phyloP scores from a whole-genome alignment of 345 rosid genomes.

The Eutrema yunnanense region DNA sequence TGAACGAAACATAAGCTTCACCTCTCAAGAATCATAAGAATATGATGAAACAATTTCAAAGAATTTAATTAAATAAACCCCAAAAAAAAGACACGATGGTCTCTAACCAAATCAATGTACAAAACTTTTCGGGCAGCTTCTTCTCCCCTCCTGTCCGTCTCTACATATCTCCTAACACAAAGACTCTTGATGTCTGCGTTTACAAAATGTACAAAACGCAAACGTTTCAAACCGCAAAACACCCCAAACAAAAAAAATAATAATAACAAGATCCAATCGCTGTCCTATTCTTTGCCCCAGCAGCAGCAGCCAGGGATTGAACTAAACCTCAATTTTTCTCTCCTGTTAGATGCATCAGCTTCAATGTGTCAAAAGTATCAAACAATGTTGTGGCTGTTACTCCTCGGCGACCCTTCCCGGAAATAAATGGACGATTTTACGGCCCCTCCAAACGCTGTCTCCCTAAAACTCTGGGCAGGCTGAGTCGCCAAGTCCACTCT shows the following conservation, averaged over 20 bases:
- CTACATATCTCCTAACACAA: conserved; percentile 27
- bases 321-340: conserved; percentile 6
- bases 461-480: conserved; percentile 8
- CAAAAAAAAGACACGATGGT: neutral
- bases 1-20: neutral
- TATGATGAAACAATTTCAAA: conserved; percentile 20
- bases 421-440: neutral
- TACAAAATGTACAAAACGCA: conserved; percentile 31
- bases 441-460: conserved; percentile 6
- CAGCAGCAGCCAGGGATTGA: conserved; percentile 16
- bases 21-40: conserved; percentile 17
- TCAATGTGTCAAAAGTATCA: conserved; percentile 29
- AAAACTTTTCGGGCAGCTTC: conserved; percentile 26
- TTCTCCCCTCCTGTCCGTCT: conserved; percentile 4
- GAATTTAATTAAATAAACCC: conserved; percentile 5
- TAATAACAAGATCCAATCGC: neutral
- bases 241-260: neutral
- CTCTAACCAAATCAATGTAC: conserved; percentile 27
- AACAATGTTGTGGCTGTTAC: conserved; percentile 25
- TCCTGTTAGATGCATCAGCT: conserved; percentile 26
- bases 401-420: conserved; percentile 1
- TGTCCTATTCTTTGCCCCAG: conserved; percentile 18
- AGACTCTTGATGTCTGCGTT: conserved; percentile 10
- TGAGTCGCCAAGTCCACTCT: conserved; percentile 8
- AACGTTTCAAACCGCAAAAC: conserved; percentile 19